phyloP scores from a whole-genome alignment of 305 asterid species.

The Plantago coronopus region DNA sequence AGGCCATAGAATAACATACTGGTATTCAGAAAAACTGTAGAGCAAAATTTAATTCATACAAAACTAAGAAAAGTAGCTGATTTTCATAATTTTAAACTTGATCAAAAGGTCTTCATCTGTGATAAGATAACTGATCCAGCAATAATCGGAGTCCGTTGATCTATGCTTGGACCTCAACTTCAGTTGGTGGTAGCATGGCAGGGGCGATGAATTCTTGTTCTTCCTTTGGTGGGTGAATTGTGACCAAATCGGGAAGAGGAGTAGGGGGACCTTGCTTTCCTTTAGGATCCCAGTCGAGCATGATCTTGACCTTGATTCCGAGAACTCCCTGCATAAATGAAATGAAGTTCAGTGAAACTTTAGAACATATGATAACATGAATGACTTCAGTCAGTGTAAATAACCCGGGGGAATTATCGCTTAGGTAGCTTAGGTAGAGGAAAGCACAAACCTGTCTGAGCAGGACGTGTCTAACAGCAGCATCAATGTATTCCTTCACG shows the following conservation, averaged over 20 bases:
- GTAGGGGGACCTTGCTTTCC: slow-evolving; percentile 57
- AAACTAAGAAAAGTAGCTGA: no score
- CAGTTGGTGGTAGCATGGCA: slow-evolving; percentile 26
- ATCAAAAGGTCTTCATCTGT: background rate
- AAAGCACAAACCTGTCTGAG: slow-evolving; percentile 38
- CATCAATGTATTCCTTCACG: slow-evolving; percentile 47
- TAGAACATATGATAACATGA: background rate
- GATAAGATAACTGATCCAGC: no score
- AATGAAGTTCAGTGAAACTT: background rate
- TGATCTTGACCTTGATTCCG: slow-evolving; percentile 56
- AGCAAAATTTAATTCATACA: no score
- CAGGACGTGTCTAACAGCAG: slow-evolving; percentile 46
- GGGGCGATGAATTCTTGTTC: slow-evolving; percentile 30
- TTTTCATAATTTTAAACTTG: background rate
- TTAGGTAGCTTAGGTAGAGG: background rate
- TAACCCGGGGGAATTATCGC: background rate
- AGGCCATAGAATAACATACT: no score
- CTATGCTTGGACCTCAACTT: slow-evolving; percentile 32
- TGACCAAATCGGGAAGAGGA: slow-evolving; percentile 56
- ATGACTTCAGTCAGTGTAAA: background rate
- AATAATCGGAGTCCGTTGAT: background rate
- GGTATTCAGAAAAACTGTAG: no score
- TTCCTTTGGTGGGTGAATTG: slow-evolving; percentile 49
- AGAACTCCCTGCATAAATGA: slow-evolving; percentile 35
- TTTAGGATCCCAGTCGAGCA: slow-evolving; percentile 57